A percentile compares a stretch with the other conserved stretches of the same genome.
These are phyloP conservation scores for Ogataea glucozyma DNA, from an alignment of 805 yeast species.

Conservation along the genomic window DNA sequence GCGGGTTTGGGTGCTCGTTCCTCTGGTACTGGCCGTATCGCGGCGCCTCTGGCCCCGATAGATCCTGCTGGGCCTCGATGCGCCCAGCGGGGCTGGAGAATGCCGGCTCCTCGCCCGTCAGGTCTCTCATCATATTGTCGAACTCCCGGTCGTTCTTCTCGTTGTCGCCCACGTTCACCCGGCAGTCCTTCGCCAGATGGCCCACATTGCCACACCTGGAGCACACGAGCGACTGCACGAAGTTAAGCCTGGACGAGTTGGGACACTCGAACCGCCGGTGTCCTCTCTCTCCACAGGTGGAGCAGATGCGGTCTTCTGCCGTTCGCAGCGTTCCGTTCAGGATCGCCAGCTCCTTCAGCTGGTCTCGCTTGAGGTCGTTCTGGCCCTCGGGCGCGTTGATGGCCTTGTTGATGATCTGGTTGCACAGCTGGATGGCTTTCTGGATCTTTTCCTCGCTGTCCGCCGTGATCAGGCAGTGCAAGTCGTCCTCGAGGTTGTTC, in stretches of 20 bases:
- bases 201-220: conserved; percentile 79
- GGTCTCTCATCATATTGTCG: conserved; percentile 51
- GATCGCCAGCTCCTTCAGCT: conserved; percentile 87
- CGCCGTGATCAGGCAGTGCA: conserved; percentile 85
- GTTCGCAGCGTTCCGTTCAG: conserved; percentile 88
- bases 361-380: conserved; percentile 87
- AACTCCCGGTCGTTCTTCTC: conserved; percentile 47
- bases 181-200: conserved; percentile 88
- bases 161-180: conserved; percentile 33
- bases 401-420: conserved; percentile 77
- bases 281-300: conserved; percentile 64
- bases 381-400: conserved; percentile 90
- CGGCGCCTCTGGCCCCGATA: too few species aligned
- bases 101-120: conserved; percentile 36
- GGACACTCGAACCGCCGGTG: conserved; percentile 70
- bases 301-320: conserved; percentile 64
- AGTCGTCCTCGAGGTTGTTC: conserved; percentile 69
- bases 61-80: conserved; percentile 3
- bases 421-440: conserved; percentile 71
- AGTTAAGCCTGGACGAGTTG: conserved; percentile 41
- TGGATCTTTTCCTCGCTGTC: conserved; percentile 77
- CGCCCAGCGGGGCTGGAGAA: conserved; percentile 4
- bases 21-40: too few species aligned
- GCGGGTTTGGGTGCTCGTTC: too few species aligned
- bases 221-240: conserved; percentile 63